phyloP scores from a whole-genome alignment of 2,329 filamentous ascomycete species.

The Fusarium tjaetaba region DNA sequence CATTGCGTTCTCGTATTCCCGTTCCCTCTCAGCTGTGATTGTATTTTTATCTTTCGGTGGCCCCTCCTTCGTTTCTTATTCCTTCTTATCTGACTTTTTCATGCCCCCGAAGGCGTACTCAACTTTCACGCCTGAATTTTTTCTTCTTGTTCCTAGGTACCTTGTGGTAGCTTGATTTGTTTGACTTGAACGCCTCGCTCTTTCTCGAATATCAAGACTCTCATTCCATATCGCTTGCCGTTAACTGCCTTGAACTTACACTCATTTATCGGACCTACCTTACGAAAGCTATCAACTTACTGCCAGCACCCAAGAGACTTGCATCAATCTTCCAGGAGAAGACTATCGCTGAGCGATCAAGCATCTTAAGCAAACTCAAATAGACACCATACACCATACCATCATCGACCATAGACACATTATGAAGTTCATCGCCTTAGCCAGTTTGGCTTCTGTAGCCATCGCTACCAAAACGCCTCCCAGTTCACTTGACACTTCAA shows the following conservation, averaged over 20 bases:
- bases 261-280: background rate
- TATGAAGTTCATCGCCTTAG: conserved; percentile 31
- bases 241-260: background rate
- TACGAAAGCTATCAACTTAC: background rate
- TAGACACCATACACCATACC: background rate
- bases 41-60: conserved; percentile 1
- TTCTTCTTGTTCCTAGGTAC: background rate
- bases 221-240: conserved; percentile 6
- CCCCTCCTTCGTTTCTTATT: background rate
- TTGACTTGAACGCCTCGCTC: background rate
- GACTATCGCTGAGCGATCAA: conserved; percentile 16
- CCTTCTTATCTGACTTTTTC: background rate
- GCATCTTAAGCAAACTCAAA: background rate
- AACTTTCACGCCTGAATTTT: background rate
- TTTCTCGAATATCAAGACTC: background rate
- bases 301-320: background rate
- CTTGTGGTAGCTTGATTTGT: background rate
- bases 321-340: conserved; percentile 17
- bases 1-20: conserved; percentile 36
- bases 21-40: background rate
- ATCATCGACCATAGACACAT: background rate
- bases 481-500: conserved; percentile 33
- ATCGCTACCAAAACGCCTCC: conserved; percentile 28
- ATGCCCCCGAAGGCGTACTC: background rate
- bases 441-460: conserved; percentile 28